phyloP scores from a whole-genome alignment of 345 rosid genomes.

The Rhodamnia argentea region DNA sequence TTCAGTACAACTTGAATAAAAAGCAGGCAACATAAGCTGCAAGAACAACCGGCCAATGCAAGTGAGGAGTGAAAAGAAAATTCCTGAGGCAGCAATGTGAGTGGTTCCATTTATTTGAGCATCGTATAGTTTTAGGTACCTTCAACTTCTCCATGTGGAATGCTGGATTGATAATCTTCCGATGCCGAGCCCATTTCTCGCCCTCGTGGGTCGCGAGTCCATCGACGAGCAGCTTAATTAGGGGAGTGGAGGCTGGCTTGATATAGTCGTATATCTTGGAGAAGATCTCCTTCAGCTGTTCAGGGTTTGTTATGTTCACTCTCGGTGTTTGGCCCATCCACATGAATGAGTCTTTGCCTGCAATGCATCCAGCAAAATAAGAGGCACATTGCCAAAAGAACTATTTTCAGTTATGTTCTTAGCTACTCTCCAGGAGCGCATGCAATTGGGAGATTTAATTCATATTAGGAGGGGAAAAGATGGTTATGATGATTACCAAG shows the following conservation, averaged over 20 bases:
- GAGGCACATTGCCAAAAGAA: neutral
- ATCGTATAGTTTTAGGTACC: constrained; percentile 6
- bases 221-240: constrained; percentile 9
- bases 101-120: neutral
- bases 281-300: constrained; percentile 32
- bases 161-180: constrained; percentile 41
- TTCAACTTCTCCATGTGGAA: constrained; percentile 52
- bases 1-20: constrained; percentile 8
- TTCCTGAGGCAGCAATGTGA: neutral
- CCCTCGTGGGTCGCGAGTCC: constrained; percentile 32
- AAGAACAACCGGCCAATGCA: neutral
- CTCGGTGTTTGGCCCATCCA: constrained; percentile 45
- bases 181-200: constrained; percentile 39
- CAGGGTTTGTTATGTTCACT: constrained; percentile 29
- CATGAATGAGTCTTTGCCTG: constrained; percentile 32
- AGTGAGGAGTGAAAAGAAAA: no score
- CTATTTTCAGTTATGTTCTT: neutral
- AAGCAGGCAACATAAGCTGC: constrained; percentile 1
- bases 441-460: neutral
- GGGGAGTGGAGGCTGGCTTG: constrained; percentile 17
- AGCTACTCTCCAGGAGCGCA: neutral
- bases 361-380: neutral
- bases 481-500: neutral
- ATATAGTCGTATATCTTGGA: constrained; percentile 20
- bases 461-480: neutral